Conservation (phyloP, 208 protist genomes). For the Crithidia mellificae region DNA sequence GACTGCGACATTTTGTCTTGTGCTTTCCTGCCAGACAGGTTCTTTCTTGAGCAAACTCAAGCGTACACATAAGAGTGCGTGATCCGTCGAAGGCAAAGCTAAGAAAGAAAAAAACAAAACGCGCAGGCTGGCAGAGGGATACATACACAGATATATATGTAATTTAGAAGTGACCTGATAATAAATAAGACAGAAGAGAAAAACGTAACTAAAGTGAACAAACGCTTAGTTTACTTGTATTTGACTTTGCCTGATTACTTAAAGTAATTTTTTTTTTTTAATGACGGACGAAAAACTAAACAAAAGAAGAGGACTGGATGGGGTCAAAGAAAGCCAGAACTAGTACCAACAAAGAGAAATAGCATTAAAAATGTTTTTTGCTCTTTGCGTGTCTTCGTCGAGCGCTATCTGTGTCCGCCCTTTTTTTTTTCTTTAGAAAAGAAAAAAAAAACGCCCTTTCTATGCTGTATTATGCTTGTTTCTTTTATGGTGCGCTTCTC, state of each 20-base stretch:
- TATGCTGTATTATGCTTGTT: not conserved
- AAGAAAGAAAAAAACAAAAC: too few relatives aligned
- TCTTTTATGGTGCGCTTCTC: not conserved
- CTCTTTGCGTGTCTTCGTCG: not conserved
- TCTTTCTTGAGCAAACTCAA: not conserved
- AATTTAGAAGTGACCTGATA: not conserved
- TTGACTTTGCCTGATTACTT: not conserved
- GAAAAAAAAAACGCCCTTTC: not conserved
- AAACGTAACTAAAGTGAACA: not conserved
- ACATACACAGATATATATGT: not conserved
- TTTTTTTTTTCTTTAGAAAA: conserved; percentile 11
- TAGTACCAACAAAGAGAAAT: too few relatives aligned
- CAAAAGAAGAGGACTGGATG: not conserved
- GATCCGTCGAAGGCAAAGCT: too few relatives aligned
- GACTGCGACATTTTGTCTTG: not conserved
- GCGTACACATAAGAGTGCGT: not conserved
- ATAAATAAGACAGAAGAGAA: not conserved
- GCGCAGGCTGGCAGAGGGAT: not conserved
- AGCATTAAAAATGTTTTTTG: too few relatives aligned
- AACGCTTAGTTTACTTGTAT: not conserved
- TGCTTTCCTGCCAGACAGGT: not conserved
- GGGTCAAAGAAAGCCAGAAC: too few relatives aligned
- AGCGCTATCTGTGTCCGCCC: not conserved
- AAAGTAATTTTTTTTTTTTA: not conserved
- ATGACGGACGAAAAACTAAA: not conserved